Conservation (phyloP, 805 yeast species). For the Cyberlindnera saturnus region DNA sequence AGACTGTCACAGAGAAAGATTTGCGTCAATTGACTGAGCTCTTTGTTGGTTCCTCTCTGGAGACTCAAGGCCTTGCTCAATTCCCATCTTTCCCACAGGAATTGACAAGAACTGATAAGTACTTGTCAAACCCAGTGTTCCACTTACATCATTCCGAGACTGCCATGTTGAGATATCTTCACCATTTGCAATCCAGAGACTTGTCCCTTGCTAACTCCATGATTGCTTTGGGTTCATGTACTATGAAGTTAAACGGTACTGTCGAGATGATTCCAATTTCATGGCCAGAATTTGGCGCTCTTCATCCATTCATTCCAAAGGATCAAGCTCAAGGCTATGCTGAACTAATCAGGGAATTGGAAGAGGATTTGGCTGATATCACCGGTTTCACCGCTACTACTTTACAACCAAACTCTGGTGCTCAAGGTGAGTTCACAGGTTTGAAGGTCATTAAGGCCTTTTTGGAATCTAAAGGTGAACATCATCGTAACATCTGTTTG, state of each 20-base stretch:
- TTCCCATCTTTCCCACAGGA: constrained; percentile 48
- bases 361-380: constrained; percentile 78
- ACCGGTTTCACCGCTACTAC: constrained; percentile 92
- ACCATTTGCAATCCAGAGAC: constrained; percentile 79
- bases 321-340: constrained; percentile 87
- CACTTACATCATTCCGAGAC: constrained; percentile 90
- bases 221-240: constrained; percentile 97
- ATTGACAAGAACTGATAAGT: constrained; percentile 48
- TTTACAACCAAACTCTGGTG: constrained; percentile 95
- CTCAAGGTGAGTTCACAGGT: constrained; percentile 97
- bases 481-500: constrained; percentile 75
- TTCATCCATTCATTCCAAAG: constrained; percentile 91
- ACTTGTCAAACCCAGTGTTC: constrained; percentile 73
- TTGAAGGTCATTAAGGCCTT: constrained; percentile 79
- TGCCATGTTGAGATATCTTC: constrained; percentile 86
- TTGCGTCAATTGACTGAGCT: constrained; percentile 49
- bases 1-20: constrained; percentile 66
- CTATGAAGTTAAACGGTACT: constrained; percentile 95
- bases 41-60: constrained; percentile 42
- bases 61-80: constrained; percentile 20
- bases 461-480: constrained; percentile 63
- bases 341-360: constrained; percentile 70
- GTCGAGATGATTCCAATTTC: constrained; percentile 92
- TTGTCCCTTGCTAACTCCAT: constrained; percentile 90
- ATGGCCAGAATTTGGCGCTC: constrained; percentile 84